Percentiles rank a stretch among this genome's conserved stretches.
phyloP scores from a whole-genome alignment of 148 eudicot species.

The Rhododendron vialii region DNA sequence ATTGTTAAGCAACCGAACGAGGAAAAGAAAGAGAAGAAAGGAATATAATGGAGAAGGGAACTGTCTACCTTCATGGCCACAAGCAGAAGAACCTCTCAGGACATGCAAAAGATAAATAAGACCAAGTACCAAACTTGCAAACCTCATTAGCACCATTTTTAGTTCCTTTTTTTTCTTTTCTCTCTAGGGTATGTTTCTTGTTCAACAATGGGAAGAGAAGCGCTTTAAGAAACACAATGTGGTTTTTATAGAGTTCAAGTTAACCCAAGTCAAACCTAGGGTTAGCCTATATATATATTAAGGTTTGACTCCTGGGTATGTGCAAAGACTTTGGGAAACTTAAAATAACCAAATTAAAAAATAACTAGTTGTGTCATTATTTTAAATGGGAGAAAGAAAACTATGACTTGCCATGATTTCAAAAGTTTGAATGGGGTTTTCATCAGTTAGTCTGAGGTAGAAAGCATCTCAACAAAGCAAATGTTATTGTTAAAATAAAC shows the following conservation, averaged over 20 bases:
- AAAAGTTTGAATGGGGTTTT: constrained; percentile 4
- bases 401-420: not conserved
- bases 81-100: constrained; percentile 32
- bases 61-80: constrained; percentile 38
- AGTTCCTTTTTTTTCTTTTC: not conserved
- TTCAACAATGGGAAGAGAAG: constrained; percentile 22
- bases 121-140: constrained; percentile 30
- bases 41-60: not conserved
- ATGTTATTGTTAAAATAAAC: not conserved
- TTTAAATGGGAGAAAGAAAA: not conserved
- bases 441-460: not conserved
- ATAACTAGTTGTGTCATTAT: not conserved
- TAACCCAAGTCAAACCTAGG: constrained; percentile 45
- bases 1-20: constrained; percentile 1
- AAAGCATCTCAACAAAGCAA: not conserved
- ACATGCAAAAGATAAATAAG: constrained; percentile 39
- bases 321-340: constrained; percentile 47
- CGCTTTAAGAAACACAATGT: constrained; percentile 12
- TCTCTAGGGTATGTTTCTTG: not conserved
- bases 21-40: not conserved
- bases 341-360: constrained; percentile 15
- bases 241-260: constrained; percentile 44
- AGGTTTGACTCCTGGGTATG: constrained; percentile 25
- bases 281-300: constrained; percentile 10
- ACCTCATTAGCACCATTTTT: constrained; percentile 33